Evolutionary conservation across 108 stramenopile species (phyloP).

Genomic region (Seminavis robusta): DNA sequence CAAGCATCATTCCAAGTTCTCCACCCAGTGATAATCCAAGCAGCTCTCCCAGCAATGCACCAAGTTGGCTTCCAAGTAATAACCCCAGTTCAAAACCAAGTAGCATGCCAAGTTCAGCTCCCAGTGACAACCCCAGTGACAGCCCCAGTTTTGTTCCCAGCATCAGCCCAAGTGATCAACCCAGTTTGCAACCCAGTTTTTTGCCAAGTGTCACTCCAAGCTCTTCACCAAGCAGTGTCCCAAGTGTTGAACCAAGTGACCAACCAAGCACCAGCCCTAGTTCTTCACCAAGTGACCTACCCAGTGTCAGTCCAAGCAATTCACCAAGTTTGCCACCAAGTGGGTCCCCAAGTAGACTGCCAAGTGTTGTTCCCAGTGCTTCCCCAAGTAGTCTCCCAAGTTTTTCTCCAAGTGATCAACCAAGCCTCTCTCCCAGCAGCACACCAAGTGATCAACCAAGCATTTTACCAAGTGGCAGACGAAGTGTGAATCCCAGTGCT

Average conservation of each 20-base stretch:
- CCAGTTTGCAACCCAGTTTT: not conserved
- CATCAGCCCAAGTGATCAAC: not conserved
- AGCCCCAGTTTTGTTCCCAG: not conserved
- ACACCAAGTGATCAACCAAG: conserved; percentile 3
- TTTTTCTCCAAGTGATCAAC: not conserved
- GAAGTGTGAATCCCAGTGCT: not conserved
- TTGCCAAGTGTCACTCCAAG: not conserved
- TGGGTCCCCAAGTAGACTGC: not conserved
- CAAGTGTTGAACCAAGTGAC: not conserved
- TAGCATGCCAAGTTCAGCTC: not conserved
- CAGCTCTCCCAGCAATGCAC: not conserved
- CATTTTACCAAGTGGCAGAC: not conserved
- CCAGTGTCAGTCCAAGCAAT: not conserved
- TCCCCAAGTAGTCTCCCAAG: not conserved
- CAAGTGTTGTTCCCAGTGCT: not conserved
- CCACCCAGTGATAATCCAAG: not conserved
- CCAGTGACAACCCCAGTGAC: not conserved
- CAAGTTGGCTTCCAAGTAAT: too few relatives aligned
- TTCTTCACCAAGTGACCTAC: not conserved
- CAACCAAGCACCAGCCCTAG: not conserved
- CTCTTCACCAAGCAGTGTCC: not conserved
- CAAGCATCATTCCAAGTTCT: not conserved
- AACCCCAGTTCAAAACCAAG: too few relatives aligned
- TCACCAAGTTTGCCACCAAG: not conserved
- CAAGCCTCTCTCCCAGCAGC: not conserved